phyloP scores from a whole-genome alignment of 805 yeast genomes.

The Pichia deserticola region DNA sequence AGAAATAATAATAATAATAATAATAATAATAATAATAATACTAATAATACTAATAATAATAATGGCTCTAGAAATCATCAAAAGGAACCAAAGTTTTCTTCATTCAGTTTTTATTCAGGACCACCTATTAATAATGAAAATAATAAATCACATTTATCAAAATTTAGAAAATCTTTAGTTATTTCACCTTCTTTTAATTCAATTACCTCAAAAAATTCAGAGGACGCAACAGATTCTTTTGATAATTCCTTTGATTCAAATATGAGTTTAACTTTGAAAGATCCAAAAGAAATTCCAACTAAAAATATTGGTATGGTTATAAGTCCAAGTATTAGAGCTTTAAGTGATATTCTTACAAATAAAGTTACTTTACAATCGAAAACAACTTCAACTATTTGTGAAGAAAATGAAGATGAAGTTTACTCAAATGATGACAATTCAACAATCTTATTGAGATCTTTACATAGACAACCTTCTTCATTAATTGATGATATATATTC shows the following conservation, averaged over 20 bases:
- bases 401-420: conserved; percentile 10
- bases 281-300: conserved; percentile 25
- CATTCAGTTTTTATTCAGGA: conserved; percentile 22
- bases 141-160: conserved; percentile 22
- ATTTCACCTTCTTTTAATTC: conserved; percentile 28
- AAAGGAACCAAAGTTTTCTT: conserved; percentile 12
- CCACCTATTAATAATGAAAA: conserved; percentile 17
- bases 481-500: conserved; percentile 5
- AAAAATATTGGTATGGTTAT: conserved; percentile 24
- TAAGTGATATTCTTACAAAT: conserved; percentile 26
- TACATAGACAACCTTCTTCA: background rate
- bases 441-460: background rate
- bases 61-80: no score
- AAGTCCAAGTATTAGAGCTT: conserved; percentile 31
- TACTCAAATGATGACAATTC: background rate
- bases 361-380: conserved; percentile 13
- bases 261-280: background rate
- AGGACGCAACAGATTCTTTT: background rate
- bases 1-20: background rate
- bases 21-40: background rate
- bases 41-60: no score
- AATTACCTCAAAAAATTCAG: conserved; percentile 10
- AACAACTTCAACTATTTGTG: conserved; percentile 3
- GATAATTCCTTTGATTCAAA: background rate
- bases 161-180: conserved; percentile 26